Conservation (phyloP, 441 rosid species). For the Sinapis alba region DNA sequence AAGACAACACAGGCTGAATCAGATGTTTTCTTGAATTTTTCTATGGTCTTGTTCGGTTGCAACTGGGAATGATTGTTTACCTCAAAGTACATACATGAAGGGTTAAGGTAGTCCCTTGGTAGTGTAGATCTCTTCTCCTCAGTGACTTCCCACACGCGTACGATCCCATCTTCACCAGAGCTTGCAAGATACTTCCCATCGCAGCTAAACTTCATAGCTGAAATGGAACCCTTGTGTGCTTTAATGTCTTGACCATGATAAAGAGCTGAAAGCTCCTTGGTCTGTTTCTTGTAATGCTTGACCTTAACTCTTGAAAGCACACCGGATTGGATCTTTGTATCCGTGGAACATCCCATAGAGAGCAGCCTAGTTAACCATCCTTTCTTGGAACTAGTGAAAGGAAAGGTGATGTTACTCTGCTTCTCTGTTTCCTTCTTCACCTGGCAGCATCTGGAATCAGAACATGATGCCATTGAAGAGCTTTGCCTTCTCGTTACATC, state of each 20-base stretch:
- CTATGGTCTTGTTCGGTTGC: slow-evolving; percentile 48
- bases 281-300: slow-evolving; percentile 51
- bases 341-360: slow-evolving; percentile 53
- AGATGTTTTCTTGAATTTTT: slow-evolving; percentile 58
- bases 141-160: slow-evolving; percentile 66
- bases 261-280: slow-evolving; percentile 70
- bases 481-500: slow-evolving; percentile 42
- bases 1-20: slow-evolving; percentile 71
- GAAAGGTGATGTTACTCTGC: slow-evolving; percentile 29
- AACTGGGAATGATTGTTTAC: slow-evolving; percentile 61
- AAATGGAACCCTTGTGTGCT: slow-evolving; percentile 72
- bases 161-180: slow-evolving; percentile 68
- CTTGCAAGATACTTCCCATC: slow-evolving; percentile 76
- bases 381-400: slow-evolving; percentile 47
- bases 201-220: slow-evolving; percentile 68
- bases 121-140: slow-evolving; percentile 53
- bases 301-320: slow-evolving; percentile 63
- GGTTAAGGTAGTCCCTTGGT: slow-evolving; percentile 49
- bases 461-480: slow-evolving; percentile 46
- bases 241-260: slow-evolving; percentile 59
- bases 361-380: slow-evolving; percentile 71
- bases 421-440: slow-evolving; percentile 43
- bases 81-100: slow-evolving; percentile 64
- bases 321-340: slow-evolving; percentile 45
- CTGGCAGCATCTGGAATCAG: slow-evolving; percentile 38